phyloP scores from a whole-genome alignment of 1,284 basidiomycete species.

The Apiotrichum akiyoshidainum region DNA sequence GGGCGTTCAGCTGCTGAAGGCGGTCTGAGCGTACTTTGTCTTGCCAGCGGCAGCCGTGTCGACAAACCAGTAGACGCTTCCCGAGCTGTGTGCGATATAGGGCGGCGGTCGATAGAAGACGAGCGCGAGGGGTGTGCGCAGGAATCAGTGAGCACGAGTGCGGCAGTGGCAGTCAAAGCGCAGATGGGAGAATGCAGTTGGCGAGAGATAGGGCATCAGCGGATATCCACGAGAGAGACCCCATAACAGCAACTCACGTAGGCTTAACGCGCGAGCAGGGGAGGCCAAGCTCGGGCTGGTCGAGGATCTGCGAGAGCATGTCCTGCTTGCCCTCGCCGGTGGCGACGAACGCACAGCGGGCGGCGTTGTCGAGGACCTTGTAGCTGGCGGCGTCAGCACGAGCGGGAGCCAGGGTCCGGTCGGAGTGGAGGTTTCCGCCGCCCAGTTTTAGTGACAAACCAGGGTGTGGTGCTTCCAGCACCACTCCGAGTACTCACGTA shows the following conservation, averaged over 20 bases:
- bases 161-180: neutral
- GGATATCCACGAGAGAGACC: neutral
- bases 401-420: neutral
- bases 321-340: slow-evolving; percentile 81
- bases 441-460: no score
- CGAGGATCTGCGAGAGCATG: slow-evolving; percentile 68
- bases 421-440: neutral
- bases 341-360: slow-evolving; percentile 81
- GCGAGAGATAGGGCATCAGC: neutral
- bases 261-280: slow-evolving; percentile 82
- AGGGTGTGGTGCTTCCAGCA: neutral
- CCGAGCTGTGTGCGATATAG: slow-evolving; percentile 56
- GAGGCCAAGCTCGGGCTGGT: slow-evolving; percentile 73
- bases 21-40: slow-evolving; percentile 47
- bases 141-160: neutral
- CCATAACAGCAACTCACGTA: slow-evolving; percentile 43
- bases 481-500: slow-evolving; percentile 32
- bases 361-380: slow-evolving; percentile 89
- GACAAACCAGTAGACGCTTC: slow-evolving; percentile 86
- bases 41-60: slow-evolving; percentile 73
- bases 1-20: slow-evolving; percentile 27
- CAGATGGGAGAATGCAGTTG: neutral
- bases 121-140: no score
- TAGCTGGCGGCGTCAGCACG: slow-evolving; percentile 48
- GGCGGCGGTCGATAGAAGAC: no score